Evolutionary conservation across 2,329 filamentous ascomycete genomes (phyloP).

Genomic region (Cordyceps cicadae): DNA sequence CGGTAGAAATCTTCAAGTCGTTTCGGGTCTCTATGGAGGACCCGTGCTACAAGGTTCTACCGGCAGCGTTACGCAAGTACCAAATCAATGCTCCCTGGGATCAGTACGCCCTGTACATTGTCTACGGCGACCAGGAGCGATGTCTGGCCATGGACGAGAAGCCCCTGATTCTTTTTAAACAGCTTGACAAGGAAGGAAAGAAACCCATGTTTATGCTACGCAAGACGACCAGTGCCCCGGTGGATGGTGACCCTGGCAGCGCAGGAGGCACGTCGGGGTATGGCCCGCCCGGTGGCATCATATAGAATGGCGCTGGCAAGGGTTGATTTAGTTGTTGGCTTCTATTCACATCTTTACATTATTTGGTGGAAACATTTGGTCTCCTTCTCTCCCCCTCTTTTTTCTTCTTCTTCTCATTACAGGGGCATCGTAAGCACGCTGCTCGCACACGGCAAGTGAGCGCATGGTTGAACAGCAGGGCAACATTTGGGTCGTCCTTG

Average conservation of each 20-base stretch:
- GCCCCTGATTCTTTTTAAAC: conserved; percentile 92
- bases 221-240: conserved; percentile 27
- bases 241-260: conserved; percentile 8
- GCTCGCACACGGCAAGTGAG: not conserved
- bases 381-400: not conserved
- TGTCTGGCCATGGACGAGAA: conserved; percentile 89
- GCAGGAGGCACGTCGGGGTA: conserved; percentile 4
- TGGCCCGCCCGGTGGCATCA: conserved; percentile 9
- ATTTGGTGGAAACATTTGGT: not conserved
- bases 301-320: not conserved
- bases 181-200: conserved; percentile 90
- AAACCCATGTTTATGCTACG: conserved; percentile 99
- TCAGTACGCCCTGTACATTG: conserved; percentile 95
- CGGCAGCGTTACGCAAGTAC: conserved; percentile 93
- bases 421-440: not conserved
- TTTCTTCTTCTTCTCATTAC: not conserved
- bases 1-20: conserved; percentile 96
- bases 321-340: not conserved
- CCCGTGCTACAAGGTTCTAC: conserved; percentile 92
- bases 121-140: conserved; percentile 96
- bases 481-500: not conserved
- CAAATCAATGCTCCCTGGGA: conserved; percentile 98
- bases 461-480: not conserved
- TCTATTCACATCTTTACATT: conserved; percentile 1
- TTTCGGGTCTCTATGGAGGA: conserved; percentile 98